A percentile compares a stretch with the other conserved stretches of the same genome.
Conservation (phyloP, 1,284 basidiomycete genomes). For the Pseudozyma sp. region DNA sequence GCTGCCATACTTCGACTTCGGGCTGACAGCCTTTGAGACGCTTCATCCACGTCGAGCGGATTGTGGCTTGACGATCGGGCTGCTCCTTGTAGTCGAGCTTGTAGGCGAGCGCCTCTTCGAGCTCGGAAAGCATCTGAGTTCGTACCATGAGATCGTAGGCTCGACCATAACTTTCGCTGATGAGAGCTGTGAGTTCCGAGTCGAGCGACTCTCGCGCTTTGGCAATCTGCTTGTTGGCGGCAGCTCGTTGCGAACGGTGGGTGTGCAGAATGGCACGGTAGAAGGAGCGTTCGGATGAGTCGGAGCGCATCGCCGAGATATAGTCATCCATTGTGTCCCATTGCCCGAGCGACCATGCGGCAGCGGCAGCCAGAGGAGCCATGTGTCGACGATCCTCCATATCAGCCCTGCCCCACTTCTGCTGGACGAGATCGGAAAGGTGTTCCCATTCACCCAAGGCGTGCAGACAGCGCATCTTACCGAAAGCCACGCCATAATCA, state of each 20-base stretch:
- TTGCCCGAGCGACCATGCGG: conserved; percentile 94
- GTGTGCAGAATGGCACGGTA: conserved; percentile 95
- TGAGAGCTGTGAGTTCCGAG: conserved; percentile 89
- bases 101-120: conserved; percentile 97
- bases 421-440: conserved; percentile 86
- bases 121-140: conserved; percentile 97
- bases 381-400: conserved; percentile 89
- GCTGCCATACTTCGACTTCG: conserved; percentile 99
- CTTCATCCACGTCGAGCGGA: conserved; percentile 63
- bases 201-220: conserved; percentile 95
- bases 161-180: conserved; percentile 94
- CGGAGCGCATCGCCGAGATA: conserved; percentile 90
- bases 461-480: conserved; percentile 94
- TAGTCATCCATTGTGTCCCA: conserved; percentile 99
- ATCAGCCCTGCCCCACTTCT: conserved; percentile 86
- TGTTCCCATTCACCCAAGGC: conserved; percentile 98
- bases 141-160: conserved; percentile 95
- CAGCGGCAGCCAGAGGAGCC: conserved; percentile 95
- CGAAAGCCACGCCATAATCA: conserved; percentile 77
- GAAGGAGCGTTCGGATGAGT: conserved; percentile 94
- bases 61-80: conserved; percentile 77
- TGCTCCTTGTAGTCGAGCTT: conserved; percentile 79
- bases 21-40: conserved; percentile 95
- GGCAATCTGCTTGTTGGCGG: conserved; percentile 89
- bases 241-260: conserved; percentile 93